Base-by-base conservation (phyloP, 257 asterid species). In the Solanum microdontum region DNA sequence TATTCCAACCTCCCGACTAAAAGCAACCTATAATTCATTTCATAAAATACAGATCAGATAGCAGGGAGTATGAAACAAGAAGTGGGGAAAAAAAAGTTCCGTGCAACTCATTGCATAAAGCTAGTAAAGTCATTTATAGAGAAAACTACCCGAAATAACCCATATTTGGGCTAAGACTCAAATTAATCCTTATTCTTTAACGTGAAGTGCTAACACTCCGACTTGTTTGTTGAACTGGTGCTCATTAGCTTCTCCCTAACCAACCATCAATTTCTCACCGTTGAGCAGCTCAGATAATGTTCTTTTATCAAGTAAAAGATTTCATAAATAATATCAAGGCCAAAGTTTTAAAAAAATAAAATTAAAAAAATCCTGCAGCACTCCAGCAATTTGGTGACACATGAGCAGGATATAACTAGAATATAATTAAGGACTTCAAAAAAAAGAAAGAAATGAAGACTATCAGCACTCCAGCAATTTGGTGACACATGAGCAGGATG, bases 21-120 rank as follows among this genome's bases (percentile, higher is more conserved):
- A 97, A 79, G 98, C 95, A 87, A 97, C 96, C 99, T 95, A 91
- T 36, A 80, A 88, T 82, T 82, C 90, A 92, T 84, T 66, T 87
- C 80, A 51, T 62, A 82, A 87, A 43, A 69, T 19, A 77, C 32
- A 62, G 24, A 87, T 58, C 83, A 77, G 40, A 55, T 32, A 26
- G 30, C 75, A 62, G 24, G 34, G n/a, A 30, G 14, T 48, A 26
- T 24, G 12, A 79, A 68, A 72, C 74, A 82, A 32, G 73, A 70
- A 39, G 23, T 84, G 86, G 60, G 39, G 19, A 62, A 82, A 82
- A 80, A 76, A 2, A 79, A 64, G 51, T 14, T 55, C 10, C 21
- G 4, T 32, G 34, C 83, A 76, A 39, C 83, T 76, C 21, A 76
- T 76, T 76, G 83, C 58, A 37, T 37, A 76, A 23, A 76, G 83